Percentiles rank a stretch among this genome's conserved stretches.
Conservation (phyloP, 2,329 filamentous ascomycete genomes). For the Epichloe gansuensis region DNA sequence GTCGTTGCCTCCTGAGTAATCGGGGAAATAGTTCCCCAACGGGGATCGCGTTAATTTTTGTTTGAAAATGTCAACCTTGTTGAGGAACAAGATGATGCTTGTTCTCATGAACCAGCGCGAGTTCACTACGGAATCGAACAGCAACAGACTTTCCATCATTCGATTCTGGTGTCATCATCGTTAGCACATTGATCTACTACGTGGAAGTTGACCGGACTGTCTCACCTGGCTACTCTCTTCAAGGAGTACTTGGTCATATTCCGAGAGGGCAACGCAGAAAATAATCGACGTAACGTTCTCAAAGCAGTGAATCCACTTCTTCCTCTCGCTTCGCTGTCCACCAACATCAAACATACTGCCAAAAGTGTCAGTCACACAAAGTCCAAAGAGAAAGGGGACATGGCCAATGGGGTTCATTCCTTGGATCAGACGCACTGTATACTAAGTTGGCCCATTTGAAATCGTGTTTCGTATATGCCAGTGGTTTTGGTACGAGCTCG, state of each 20-base stretch:
- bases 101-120: constrained; percentile 99
- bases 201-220: not conserved
- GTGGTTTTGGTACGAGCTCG: constrained; percentile 96
- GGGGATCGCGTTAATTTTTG: constrained; percentile 84
- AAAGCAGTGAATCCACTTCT: constrained; percentile 99
- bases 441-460: constrained; percentile 95
- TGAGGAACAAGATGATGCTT: constrained; percentile 95
- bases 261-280: constrained; percentile 93
- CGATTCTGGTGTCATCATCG: constrained; percentile 55
- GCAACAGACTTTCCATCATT: constrained; percentile 95
- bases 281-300: constrained; percentile 99
- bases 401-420: not conserved
- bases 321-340: constrained; percentile 89
- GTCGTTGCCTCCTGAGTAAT: constrained; percentile 95
- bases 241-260: constrained; percentile 93
- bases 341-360: constrained; percentile 97
- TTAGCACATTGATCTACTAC: not conserved
- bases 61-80: constrained; percentile 98
- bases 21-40: constrained; percentile 88
- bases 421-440: constrained; percentile 64
- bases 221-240: constrained; percentile 94
- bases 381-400: not conserved
- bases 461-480: constrained; percentile 96
- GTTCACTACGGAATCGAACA: constrained; percentile 98
- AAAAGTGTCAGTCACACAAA: constrained; percentile 11